A percentile compares a stretch with the other conserved stretches of the same genome.
Evolutionary conservation across 2,329 filamentous ascomycete genomes (phyloP).

Genomic region (Intubia oerlemansii): DNA sequence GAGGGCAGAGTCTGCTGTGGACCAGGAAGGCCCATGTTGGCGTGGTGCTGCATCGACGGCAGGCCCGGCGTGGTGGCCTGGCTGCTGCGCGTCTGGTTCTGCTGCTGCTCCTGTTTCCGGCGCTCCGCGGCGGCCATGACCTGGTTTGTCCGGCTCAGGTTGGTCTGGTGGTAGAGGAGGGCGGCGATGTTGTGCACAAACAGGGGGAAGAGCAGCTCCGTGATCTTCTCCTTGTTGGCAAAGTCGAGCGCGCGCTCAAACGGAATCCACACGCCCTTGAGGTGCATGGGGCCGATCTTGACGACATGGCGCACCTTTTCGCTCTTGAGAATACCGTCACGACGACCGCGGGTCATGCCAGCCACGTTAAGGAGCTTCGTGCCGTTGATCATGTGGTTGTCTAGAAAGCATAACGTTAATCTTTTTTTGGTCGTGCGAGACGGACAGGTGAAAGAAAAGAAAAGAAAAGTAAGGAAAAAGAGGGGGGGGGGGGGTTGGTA

Average conservation of each 20-base stretch:
- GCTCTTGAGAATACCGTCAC: slow-evolving; percentile 93
- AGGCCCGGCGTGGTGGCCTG: slow-evolving; percentile 30
- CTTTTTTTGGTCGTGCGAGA: too few relatives aligned
- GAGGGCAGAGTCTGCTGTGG: slow-evolving; percentile 35
- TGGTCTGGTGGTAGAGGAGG: slow-evolving; percentile 81
- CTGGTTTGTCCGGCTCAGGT: slow-evolving; percentile 60
- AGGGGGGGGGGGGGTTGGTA: too few relatives aligned
- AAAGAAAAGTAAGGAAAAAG: not conserved
- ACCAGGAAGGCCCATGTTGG: slow-evolving; percentile 35
- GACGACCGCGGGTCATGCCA: slow-evolving; percentile 87
- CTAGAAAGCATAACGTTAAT: slow-evolving; percentile 21
- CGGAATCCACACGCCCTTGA: slow-evolving; percentile 97
- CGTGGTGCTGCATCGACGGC: slow-evolving; percentile 45
- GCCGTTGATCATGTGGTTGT: slow-evolving; percentile 98
- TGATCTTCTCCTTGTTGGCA: slow-evolving; percentile 99
- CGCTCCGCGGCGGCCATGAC: slow-evolving; percentile 73
- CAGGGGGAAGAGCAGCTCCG: slow-evolving; percentile 78
- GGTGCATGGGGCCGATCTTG: slow-evolving; percentile 96
- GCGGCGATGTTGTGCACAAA: slow-evolving; percentile 96
- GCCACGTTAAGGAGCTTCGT: slow-evolving; percentile 94
- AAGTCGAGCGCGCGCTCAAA: slow-evolving; percentile 96
- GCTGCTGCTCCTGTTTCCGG: slow-evolving; percentile 52
- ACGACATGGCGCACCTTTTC: slow-evolving; percentile 94
- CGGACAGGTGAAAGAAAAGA: too few relatives aligned
- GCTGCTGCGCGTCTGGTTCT: slow-evolving; percentile 37